Conservation (phyloP, 2,329 filamentous ascomycete species). For the Calonectria henricotiae region DNA sequence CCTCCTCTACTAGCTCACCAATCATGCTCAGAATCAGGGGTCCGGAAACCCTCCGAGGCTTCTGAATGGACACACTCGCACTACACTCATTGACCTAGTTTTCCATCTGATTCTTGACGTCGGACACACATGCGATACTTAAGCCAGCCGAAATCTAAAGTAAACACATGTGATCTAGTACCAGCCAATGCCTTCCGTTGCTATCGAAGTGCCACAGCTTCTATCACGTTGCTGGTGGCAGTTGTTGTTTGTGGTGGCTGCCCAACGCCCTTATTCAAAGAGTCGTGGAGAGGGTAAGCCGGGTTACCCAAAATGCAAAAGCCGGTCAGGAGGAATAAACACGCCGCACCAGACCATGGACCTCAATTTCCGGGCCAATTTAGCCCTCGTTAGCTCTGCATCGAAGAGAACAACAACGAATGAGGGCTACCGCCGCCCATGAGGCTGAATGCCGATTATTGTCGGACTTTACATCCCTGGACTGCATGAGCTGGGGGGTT, state of each 20-base stretch:
- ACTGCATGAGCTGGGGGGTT: no score
- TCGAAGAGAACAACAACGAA: not conserved
- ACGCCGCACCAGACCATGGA: not conserved
- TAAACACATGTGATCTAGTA: not conserved
- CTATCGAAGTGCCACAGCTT: not conserved
- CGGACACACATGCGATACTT: conserved; percentile 47
- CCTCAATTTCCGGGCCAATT: not conserved
- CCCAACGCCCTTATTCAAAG: not conserved
- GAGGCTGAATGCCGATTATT: conserved; percentile 4
- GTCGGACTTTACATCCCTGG: not conserved
- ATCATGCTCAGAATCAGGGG: conserved; percentile 45
- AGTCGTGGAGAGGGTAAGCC: not conserved
- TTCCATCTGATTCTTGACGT: conserved; percentile 37
- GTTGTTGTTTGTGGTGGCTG: not conserved
- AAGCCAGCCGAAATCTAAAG: conserved; percentile 43
- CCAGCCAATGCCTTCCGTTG: not conserved
- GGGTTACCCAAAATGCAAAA: conserved; percentile 19
- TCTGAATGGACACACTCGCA: conserved; percentile 19
- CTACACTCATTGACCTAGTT: not conserved
- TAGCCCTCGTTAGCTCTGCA: conserved; percentile 4
- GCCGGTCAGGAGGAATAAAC: not conserved
- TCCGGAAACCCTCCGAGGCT: conserved; percentile 35
- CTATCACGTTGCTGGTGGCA: not conserved
- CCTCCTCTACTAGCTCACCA: conserved; percentile 15
- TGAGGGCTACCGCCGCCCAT: not conserved